These are phyloP conservation scores for Yamadazyma jaroonii DNA, from an alignment of 1,139 yeast genomes.

Conservation along the genomic window DNA sequence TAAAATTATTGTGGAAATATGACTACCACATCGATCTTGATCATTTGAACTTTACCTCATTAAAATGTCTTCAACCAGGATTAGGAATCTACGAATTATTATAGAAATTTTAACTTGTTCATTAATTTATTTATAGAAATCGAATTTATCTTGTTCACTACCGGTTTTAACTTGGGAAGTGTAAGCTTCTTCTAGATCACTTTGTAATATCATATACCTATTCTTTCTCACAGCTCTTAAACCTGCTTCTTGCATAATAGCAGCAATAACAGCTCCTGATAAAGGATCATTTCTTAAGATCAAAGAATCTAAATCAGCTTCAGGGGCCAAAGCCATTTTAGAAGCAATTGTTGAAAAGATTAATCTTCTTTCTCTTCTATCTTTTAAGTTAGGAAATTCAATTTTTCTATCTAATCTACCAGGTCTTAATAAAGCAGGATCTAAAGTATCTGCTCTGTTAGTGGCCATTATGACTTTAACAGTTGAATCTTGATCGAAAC, in stretches of 20 bases:
- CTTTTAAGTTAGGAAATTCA: slow-evolving; percentile 93
- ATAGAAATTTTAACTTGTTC: slow-evolving; percentile 5
- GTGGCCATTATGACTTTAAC: slow-evolving; percentile 99
- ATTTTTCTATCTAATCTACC: slow-evolving; percentile 98
- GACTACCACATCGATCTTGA: slow-evolving; percentile 60
- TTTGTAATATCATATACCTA: slow-evolving; percentile 92
- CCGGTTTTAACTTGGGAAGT: slow-evolving; percentile 95
- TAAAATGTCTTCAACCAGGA: slow-evolving; percentile 56
- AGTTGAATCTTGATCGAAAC: slow-evolving; percentile 92
- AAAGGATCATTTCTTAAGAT: slow-evolving; percentile 95
- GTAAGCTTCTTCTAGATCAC: slow-evolving; percentile 96
- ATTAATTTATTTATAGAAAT: slow-evolving; percentile 73
- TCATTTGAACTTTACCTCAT: slow-evolving; percentile 54
- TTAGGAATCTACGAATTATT: slow-evolving; percentile 48
- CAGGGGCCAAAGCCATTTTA: slow-evolving; percentile 97
- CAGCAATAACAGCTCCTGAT: slow-evolving; percentile 97
- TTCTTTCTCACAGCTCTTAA: slow-evolving; percentile 97
- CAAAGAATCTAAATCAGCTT: slow-evolving; percentile 91
- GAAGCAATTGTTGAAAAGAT: slow-evolving; percentile 96
- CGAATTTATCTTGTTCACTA: slow-evolving; percentile 94
- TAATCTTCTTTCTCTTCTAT: slow-evolving; percentile 95
- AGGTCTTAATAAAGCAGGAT: slow-evolving; percentile 95
- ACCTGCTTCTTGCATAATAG: slow-evolving; percentile 99
- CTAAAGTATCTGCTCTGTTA: slow-evolving; percentile 95
- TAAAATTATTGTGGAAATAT: slow-evolving; percentile 41